A percentile compares a stretch with the other conserved stretches of the same genome.
Evolutionary conservation across 75 land plant species (phyloP).

Genomic region (Chamaecyparis obtusa): DNA sequence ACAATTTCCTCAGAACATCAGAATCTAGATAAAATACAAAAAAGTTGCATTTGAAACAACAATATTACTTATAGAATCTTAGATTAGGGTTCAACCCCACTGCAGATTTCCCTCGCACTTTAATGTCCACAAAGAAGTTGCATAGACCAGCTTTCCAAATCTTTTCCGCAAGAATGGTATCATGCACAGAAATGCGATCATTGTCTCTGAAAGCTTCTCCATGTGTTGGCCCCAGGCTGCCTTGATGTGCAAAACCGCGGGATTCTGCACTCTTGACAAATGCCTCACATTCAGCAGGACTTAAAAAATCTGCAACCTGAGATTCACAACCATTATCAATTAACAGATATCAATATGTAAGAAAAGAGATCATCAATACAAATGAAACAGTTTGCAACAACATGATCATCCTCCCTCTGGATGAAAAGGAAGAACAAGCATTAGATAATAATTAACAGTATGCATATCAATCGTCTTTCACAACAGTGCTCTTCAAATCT

Average conservation of each 20-base stretch:
- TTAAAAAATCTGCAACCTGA: slow-evolving; percentile 63
- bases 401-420: background rate
- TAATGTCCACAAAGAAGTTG: slow-evolving; percentile 48
- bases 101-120: slow-evolving; percentile 62
- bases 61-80: slow-evolving; percentile 77
- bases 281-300: slow-evolving; percentile 60
- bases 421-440: background rate
- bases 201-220: slow-evolving; percentile 97
- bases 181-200: slow-evolving; percentile 70
- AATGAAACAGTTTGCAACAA: background rate
- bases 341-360: background rate
- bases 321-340: slow-evolving; percentile 3
- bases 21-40: background rate
- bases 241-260: slow-evolving; percentile 74
- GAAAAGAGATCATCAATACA: background rate
- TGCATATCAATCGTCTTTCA: background rate
- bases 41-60: background rate
- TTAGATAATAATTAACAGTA: slow-evolving; percentile 1
- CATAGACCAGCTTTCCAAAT: slow-evolving; percentile 83
- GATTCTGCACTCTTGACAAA: slow-evolving; percentile 72
- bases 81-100: slow-evolving; percentile 88
- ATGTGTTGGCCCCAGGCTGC: slow-evolving; percentile 82
- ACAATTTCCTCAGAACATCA: background rate
- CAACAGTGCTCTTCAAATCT: background rate
- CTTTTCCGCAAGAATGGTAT: slow-evolving; percentile 58